These are phyloP conservation scores for Laguncularia racemosa DNA, from an alignment of 345 rosid genomes.

Conservation along the genomic window DNA sequence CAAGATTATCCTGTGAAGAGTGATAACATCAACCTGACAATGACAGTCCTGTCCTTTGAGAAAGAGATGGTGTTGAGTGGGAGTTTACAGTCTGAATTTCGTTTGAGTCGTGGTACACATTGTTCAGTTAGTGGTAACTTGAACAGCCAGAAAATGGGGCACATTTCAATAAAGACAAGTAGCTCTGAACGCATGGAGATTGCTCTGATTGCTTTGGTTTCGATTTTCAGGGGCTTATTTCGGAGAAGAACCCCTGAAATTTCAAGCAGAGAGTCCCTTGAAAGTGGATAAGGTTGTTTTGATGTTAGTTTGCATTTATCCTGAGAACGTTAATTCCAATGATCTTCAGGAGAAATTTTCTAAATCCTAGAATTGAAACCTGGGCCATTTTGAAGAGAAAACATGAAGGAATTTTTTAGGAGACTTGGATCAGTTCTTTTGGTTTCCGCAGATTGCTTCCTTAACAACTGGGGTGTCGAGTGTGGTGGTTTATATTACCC, in stretches of 20 bases:
- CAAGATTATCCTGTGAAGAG: conserved; percentile 69
- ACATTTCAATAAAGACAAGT: conserved; percentile 49
- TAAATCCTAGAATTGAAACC: too few relatives aligned
- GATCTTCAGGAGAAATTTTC: too few relatives aligned
- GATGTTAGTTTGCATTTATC: neutral
- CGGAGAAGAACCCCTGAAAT: conserved; percentile 32
- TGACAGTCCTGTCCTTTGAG: conserved; percentile 60
- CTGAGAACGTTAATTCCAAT: too few relatives aligned
- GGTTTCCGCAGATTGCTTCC: too few relatives aligned
- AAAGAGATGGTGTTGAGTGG: conserved; percentile 65
- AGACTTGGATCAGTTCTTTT: too few relatives aligned
- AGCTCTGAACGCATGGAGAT: conserved; percentile 71
- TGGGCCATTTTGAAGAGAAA: too few relatives aligned
- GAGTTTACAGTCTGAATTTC: conserved; percentile 64
- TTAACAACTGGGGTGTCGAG: too few relatives aligned
- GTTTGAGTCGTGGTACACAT: conserved; percentile 44
- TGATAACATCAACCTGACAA: conserved; percentile 42
- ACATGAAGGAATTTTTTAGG: too few relatives aligned
- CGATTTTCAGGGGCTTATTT: conserved; percentile 45
- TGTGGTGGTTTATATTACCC: too few relatives aligned
- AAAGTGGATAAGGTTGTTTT: conserved; percentile 27
- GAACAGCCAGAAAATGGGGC: conserved; percentile 74
- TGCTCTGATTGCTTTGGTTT: conserved; percentile 48
- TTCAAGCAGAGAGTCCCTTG: conserved; percentile 21
- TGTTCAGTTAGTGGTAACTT: conserved; percentile 49